Base-by-base conservation (phyloP, 2,329 filamentous ascomycete genomes). In the Colletotrichum spaethianum region DNA sequence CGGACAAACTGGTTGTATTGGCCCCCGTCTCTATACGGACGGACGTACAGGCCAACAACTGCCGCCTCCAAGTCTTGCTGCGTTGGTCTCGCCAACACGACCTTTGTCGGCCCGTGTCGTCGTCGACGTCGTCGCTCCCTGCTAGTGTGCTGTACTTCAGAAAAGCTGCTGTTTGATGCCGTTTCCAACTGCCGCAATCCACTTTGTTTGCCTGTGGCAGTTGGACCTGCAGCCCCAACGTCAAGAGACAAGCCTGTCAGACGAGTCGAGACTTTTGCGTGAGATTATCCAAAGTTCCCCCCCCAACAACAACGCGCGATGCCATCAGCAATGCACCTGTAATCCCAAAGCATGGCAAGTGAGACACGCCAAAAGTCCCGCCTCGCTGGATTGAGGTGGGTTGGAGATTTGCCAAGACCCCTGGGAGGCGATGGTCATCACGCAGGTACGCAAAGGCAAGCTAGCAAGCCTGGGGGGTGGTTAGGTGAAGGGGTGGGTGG, bases 301-400 rank as follows among this genome's bases (percentile, higher is more conserved):
- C 50, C 60, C 48, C 48, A 63, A 44, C 56, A 33, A 69, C 28
- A 28, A 60, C 26, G 57, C 48, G 64, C 38, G 61, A 36, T 42
- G 63, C 63, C 61, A 57, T 52, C 48, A 50, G 60, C 66, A 63
- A 55, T 38, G 44, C 61, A 42, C 62, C 44, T 57, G 38, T 44
- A 46, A 60, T 26, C 38, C 36, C 38, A 56, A n/a, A 50, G 40
- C 63, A 70, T 44, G 67, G n/a, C 42, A 57, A 46, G 44, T 72
- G 69, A 72, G 69, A 72, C 69, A 63, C 64, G 69, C 69, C 69
- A 68, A 68, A 72, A 72, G 69, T 68, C 46, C 69, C 69, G 69
- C 69, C 57, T 72, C 50, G 46, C 59, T 72, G 69, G 69, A 63
- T 68, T 55, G 53, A 69, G 64, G 64, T 68, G 64, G 64, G 38